phyloP scores from a whole-genome alignment of 108 stramenopile genomes.

The Aurantiochytrium sp. region DNA sequence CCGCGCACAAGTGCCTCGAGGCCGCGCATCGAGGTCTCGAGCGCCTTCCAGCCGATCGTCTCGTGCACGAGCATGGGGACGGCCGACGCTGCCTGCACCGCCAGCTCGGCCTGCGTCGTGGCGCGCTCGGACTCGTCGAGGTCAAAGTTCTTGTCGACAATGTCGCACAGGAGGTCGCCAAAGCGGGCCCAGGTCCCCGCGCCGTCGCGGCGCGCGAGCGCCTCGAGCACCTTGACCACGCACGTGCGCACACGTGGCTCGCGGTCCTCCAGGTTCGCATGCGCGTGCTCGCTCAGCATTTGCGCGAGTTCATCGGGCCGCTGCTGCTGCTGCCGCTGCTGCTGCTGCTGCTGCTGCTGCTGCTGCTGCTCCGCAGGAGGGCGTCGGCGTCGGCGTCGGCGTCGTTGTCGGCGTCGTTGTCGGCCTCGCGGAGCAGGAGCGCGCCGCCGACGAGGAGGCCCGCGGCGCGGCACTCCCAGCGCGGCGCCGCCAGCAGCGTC shows the following conservation, averaged over 20 bases:
- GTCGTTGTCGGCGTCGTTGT: too few relatives aligned
- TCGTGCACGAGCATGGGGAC: conserved; percentile 55
- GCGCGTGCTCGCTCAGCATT: background rate
- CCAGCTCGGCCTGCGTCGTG: conserved; percentile 34
- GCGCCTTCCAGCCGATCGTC: conserved; percentile 93
- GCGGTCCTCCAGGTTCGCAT: conserved; percentile 40
- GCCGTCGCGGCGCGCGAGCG: conserved; percentile 41
- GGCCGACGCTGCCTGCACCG: conserved; percentile 31
- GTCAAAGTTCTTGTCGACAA: conserved; percentile 9
- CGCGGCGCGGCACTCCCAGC: conserved; percentile 1
- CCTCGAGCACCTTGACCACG: conserved; percentile 45
- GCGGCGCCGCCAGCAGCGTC: background rate
- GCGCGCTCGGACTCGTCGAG: conserved; percentile 42
- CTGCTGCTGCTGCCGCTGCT: too few relatives aligned
- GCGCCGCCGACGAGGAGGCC: background rate
- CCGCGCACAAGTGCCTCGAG: conserved; percentile 74
- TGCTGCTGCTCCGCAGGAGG: too few relatives aligned
- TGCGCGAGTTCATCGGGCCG: too few relatives aligned
- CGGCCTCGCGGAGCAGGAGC: background rate
- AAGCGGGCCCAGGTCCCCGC: background rate
- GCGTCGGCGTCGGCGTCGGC: too few relatives aligned
- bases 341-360: too few relatives aligned
- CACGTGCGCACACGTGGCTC: conserved; percentile 47
- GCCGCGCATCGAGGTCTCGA: conserved; percentile 88
- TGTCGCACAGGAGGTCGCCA: background rate